phyloP scores from a whole-genome alignment of 2,329 filamentous ascomycete genomes.

The Fusarium pseudoanthophilum region DNA sequence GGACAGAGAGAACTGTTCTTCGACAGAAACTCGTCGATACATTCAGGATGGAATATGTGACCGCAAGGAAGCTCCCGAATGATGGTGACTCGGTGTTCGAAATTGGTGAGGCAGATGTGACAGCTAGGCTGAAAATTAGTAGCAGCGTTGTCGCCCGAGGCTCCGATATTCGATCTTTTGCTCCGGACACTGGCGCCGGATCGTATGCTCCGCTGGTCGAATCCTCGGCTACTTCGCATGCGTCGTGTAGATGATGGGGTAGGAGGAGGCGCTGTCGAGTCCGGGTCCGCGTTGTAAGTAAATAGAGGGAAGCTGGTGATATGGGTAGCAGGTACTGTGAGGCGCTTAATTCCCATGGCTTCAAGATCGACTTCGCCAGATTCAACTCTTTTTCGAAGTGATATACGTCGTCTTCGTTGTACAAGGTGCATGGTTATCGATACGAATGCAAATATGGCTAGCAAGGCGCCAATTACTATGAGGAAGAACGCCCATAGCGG shows the following conservation, averaged over 20 bases:
- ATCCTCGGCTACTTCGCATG: constrained; percentile 46
- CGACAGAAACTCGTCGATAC: constrained; percentile 85
- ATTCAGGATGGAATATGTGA: constrained; percentile 93
- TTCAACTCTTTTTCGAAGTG: constrained; percentile 75
- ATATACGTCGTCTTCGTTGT: constrained; percentile 75
- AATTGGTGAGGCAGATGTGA: constrained; percentile 90
- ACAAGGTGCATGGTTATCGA: constrained; percentile 81
- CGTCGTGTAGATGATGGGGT: constrained; percentile 51
- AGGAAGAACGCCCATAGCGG: constrained; percentile 84
- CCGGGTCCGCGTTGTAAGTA: constrained; percentile 73
- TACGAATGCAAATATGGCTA: constrained; percentile 73
- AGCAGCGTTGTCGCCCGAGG: constrained; percentile 52
- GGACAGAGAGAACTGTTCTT: constrained; percentile 88
- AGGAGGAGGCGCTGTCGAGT: constrained; percentile 49
- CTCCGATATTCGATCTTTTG: constrained; percentile 52
- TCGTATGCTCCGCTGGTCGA: constrained; percentile 45
- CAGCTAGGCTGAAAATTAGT: constrained; percentile 82
- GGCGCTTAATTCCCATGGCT: constrained; percentile 82
- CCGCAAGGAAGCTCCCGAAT: constrained; percentile 89
- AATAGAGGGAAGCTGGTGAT: constrained; percentile 82
- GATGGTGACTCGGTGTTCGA: constrained; percentile 72
- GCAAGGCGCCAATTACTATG: constrained; percentile 76
- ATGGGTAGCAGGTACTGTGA: constrained; percentile 78
- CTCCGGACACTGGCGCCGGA: constrained; percentile 50
- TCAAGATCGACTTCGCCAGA: constrained; percentile 88